A percentile compares a stretch with the other conserved stretches of the same genome.
phyloP scores from a whole-genome alignment of 257 asterid species.

The Thymus mandschuricus region DNA sequence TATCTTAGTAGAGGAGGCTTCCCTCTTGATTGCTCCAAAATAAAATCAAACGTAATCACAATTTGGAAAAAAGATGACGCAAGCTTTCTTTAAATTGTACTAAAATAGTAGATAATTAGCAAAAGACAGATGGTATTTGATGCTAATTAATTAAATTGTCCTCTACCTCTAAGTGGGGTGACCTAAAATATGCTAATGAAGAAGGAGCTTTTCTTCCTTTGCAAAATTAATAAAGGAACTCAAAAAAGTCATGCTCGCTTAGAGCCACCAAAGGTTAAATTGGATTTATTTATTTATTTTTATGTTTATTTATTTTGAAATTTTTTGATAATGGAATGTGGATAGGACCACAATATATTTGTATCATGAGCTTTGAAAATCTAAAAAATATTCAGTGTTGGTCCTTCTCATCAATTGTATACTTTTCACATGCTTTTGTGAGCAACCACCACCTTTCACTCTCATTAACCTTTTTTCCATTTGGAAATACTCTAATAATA shows the following conservation, averaged over 20 bases:
- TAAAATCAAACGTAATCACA: conserved; percentile 3
- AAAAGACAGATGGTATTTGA: conserved; percentile 36
- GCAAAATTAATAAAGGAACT: conserved; percentile 28
- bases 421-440: conserved; percentile 41
- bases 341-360: conserved; percentile 47
- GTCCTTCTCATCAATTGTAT: conserved; percentile 32
- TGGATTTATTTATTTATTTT: conserved; percentile 24
- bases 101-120: conserved; percentile 8
- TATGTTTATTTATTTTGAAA: conserved; percentile 9
- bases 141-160: conserved; percentile 33
- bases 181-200: conserved; percentile 51
- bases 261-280: conserved; percentile 55
- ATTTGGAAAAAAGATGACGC: conserved; percentile 11
- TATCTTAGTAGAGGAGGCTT: conserved; percentile 14
- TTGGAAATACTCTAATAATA: no score
- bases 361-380: conserved; percentile 27
- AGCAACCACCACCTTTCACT: conserved; percentile 35
- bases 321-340: conserved; percentile 30
- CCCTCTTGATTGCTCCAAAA: neutral
- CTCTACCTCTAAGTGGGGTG: conserved; percentile 56
- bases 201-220: conserved; percentile 38
- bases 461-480: conserved; percentile 20
- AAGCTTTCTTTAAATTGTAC: conserved; percentile 2
- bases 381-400: conserved; percentile 25
- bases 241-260: conserved; percentile 41